Conservation (phyloP, 2,329 filamentous ascomycete species). For the Sporothrix pallida region DNA sequence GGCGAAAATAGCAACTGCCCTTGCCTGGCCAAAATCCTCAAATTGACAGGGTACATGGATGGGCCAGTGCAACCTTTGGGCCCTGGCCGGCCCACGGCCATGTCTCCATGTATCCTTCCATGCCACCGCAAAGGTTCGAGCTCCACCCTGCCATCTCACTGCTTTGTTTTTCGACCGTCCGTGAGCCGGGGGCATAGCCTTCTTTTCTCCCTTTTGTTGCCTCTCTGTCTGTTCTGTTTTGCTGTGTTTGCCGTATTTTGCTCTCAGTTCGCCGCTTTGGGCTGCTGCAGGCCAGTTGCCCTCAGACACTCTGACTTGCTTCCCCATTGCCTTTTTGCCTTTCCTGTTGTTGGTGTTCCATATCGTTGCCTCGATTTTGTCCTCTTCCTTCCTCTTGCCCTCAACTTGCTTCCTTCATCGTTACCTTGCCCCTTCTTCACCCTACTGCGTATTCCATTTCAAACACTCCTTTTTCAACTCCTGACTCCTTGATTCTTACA, state of each 20-base stretch:
- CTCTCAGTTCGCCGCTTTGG: conserved; percentile 15
- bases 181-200: conserved; percentile 25
- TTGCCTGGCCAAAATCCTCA: not conserved
- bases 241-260: not conserved
- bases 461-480: conserved; percentile 7
- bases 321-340: not conserved
- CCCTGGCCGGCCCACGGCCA: conserved; percentile 7
- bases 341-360: not conserved
- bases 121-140: conserved; percentile 1
- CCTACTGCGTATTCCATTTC: conserved; percentile 16
- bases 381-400: not conserved
- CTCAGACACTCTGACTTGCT: not conserved
- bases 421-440: not conserved
- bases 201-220: not conserved
- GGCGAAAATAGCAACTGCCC: conserved; percentile 19
- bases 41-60: conserved; percentile 14
- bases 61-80: conserved; percentile 25
- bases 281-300: not conserved
- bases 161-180: conserved; percentile 5
- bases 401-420: not conserved
- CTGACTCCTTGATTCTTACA: conserved; percentile 11
- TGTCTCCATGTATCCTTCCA: conserved; percentile 13
- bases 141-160: not conserved
- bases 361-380: not conserved
- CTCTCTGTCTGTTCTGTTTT: not conserved